Evolutionary conservation across 768 basidiomycete genomes (phyloP).

Genomic region (Lactarius deliciosus): DNA sequence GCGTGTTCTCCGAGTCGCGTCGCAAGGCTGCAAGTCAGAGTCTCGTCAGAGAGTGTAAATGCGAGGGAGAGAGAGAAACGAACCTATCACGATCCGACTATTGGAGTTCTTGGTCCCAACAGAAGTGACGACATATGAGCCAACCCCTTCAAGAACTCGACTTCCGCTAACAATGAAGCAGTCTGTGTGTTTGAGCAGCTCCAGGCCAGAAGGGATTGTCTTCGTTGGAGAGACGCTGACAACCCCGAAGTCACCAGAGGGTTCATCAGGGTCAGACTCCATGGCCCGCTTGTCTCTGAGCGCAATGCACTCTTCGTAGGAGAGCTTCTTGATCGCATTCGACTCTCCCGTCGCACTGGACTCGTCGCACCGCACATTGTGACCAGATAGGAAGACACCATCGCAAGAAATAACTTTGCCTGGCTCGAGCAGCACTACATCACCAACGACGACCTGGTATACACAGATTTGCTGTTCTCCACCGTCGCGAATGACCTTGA

Average conservation of each 20-base stretch:
- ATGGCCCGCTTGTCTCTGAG: slow-evolving; percentile 38
- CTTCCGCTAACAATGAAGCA: slow-evolving; percentile 90
- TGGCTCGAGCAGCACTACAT: slow-evolving; percentile 87
- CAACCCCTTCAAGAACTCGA: slow-evolving; percentile 94
- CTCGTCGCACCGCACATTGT: slow-evolving; percentile 95
- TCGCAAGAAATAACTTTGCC: slow-evolving; percentile 97
- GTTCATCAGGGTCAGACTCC: slow-evolving; percentile 10
- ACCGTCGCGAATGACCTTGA: slow-evolving; percentile 57
- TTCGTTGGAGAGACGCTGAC: slow-evolving; percentile 31
- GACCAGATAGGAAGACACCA: slow-evolving; percentile 88
- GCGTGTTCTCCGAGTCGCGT: slow-evolving; percentile 84
- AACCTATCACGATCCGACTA: slow-evolving; percentile 97
- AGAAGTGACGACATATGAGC: slow-evolving; percentile 87
- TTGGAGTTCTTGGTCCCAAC: slow-evolving; percentile 94
- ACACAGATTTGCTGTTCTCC: slow-evolving; percentile 34
- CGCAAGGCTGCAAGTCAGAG: slow-evolving; percentile 63
- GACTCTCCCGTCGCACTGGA: slow-evolving; percentile 96
- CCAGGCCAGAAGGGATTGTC: slow-evolving; percentile 30
- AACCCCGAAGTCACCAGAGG: background rate
- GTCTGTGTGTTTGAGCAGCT: slow-evolving; percentile 60
- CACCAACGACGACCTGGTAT: slow-evolving; percentile 91
- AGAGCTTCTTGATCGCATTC: slow-evolving; percentile 86
- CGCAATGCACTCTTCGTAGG: slow-evolving; percentile 74
- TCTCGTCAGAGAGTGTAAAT: background rate
- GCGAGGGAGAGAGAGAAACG: slow-evolving; percentile 33